Conservation (phyloP, 345 rosid species). For the Microthlaspi erraticum region DNA sequence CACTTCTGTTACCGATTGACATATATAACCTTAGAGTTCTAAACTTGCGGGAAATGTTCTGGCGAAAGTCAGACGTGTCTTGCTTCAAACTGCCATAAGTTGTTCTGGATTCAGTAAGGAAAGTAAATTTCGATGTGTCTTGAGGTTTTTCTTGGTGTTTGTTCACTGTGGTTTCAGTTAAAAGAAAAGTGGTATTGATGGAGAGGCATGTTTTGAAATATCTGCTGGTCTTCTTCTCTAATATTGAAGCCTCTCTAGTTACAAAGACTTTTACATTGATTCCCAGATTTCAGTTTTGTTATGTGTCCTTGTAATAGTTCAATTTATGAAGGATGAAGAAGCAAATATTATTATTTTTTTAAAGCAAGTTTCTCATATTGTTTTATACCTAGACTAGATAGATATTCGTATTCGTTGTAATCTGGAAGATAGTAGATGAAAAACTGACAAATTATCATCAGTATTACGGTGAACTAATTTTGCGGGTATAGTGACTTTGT, state of each 20-base stretch:
- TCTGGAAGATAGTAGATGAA: no score
- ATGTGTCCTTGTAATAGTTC: slow-evolving; percentile 2
- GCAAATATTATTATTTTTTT: background rate
- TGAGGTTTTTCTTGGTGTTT: slow-evolving; percentile 6
- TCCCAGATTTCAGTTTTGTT: background rate
- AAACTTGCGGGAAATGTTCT: background rate
- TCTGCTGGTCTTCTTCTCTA: background rate
- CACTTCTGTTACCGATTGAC: background rate
- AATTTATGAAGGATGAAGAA: background rate
- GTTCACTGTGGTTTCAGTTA: background rate
- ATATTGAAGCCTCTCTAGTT: background rate
- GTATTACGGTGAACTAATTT: no score
- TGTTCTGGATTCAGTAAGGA: background rate
- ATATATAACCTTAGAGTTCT: background rate
- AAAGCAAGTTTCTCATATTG: background rate
- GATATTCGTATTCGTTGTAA: no score
- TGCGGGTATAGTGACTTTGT: no score
- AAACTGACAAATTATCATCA: no score
- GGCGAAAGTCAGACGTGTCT: background rate
- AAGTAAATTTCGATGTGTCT: background rate
- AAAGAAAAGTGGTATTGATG: background rate
- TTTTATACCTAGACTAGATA: no score
- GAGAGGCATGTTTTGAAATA: slow-evolving; percentile 1
- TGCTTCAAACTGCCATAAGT: background rate
- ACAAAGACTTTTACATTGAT: slow-evolving; percentile 2